Conservation (phyloP, 192 early-diverging fungal genomes). For the Phycomyces nitens region DNA sequence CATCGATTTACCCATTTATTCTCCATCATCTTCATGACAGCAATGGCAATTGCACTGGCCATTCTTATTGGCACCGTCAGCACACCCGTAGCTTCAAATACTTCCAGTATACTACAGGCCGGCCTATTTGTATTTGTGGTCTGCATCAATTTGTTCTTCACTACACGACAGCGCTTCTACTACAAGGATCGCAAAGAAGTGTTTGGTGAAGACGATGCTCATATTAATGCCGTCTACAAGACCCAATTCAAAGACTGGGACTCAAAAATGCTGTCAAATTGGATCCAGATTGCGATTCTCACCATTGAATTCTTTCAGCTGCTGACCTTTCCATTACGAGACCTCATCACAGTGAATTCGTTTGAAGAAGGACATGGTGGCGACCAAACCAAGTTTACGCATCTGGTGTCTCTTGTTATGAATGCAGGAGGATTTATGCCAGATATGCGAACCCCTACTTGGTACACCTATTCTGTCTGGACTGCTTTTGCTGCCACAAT, state of each 20-base stretch:
- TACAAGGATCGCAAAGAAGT: conserved; percentile 31
- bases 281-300: conserved; percentile 68
- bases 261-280: conserved; percentile 51
- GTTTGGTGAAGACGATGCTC: conserved; percentile 31
- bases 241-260: conserved; percentile 33
- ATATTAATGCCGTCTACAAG: conserved; percentile 34
- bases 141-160: conserved; percentile 38
- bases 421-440: conserved; percentile 52
- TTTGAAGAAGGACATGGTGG: conserved; percentile 1
- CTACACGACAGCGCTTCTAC: conserved; percentile 35
- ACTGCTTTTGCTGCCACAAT: conserved; percentile 35
- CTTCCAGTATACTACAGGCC: conserved; percentile 20
- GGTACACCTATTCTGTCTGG: conserved; percentile 52
- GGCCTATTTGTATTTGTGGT: conserved; percentile 32
- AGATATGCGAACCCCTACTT: conserved; percentile 46
- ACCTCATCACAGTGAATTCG: conserved; percentile 48
- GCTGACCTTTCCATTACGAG: conserved; percentile 72
- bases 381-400: conserved; percentile 34
- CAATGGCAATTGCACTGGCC: conserved; percentile 19
- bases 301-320: conserved; percentile 78
- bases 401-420: conserved; percentile 52
- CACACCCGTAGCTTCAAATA: background rate
- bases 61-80: conserved; percentile 29
- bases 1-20: conserved; percentile 32
- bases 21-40: conserved; percentile 29